Conservation (phyloP, 208 protist genomes). For the Vickermania spadyakhi region DNA sequence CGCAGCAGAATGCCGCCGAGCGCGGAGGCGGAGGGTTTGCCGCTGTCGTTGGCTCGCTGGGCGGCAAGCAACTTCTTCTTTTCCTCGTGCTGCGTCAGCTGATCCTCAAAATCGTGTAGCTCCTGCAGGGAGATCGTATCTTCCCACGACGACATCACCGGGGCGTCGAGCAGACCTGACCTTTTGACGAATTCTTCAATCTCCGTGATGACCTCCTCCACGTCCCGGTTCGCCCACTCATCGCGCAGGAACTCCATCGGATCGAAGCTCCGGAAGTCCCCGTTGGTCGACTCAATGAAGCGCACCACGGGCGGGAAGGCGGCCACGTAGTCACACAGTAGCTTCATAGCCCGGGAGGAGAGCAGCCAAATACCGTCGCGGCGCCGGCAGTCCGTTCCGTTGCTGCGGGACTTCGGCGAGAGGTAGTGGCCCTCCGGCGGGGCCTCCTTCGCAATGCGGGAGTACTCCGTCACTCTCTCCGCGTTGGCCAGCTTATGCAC, state of each 20-base stretch:
- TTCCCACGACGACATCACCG: constrained; percentile 67
- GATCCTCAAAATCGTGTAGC: constrained; percentile 52
- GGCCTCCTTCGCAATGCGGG: constrained; percentile 52
- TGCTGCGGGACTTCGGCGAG: constrained; percentile 12
- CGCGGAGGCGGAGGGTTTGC: background rate
- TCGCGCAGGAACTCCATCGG: constrained; percentile 66
- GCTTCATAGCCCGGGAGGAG: constrained; percentile 44
- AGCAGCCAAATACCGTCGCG: constrained; percentile 71
- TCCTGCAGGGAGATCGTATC: constrained; percentile 50
- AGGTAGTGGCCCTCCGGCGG: constrained; percentile 44
- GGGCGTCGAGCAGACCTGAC: constrained; percentile 41
- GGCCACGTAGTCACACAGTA: constrained; percentile 53
- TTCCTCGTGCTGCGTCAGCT: constrained; percentile 22
- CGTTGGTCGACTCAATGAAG: constrained; percentile 38
- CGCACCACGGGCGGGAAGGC: constrained; percentile 63
- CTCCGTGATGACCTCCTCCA: constrained; percentile 60
- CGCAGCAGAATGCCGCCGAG: background rate
- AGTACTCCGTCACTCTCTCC: constrained; percentile 17
- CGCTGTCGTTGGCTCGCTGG: constrained; percentile 6
- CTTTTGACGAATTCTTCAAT: constrained; percentile 53
- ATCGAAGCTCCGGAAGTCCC: constrained; percentile 47
- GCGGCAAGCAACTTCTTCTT: constrained; percentile 25
- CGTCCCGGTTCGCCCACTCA: constrained; percentile 40
- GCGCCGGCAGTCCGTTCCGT: constrained; percentile 27
- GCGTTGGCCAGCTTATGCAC: constrained; percentile 50